Percentiles rank a stretch among this genome's conserved stretches.
phyloP scores from a whole-genome alignment of 2,329 filamentous ascomycete genomes.

The Colletotrichum nymphaeae region DNA sequence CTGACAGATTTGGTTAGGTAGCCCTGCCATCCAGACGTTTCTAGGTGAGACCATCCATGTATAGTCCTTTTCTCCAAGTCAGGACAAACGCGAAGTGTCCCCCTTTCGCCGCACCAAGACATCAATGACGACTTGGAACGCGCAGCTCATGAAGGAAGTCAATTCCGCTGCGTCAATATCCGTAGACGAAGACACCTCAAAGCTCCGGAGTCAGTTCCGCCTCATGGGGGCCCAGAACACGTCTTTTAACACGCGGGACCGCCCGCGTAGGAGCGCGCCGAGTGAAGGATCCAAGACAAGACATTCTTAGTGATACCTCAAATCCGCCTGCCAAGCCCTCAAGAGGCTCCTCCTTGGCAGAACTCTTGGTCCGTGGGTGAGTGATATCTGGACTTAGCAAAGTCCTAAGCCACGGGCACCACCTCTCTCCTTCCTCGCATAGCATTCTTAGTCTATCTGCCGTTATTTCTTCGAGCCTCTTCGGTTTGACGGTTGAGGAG shows the following conservation, averaged over 20 bases:
- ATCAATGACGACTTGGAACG: no score
- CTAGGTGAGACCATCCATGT: not conserved
- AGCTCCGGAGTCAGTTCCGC: not conserved
- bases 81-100: no score
- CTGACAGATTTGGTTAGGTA: not conserved
- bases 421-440: not conserved
- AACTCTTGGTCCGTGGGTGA: not conserved
- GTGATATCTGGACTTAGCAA: not conserved
- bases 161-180: not conserved
- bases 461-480: not conserved
- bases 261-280: not conserved
- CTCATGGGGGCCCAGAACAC: not conserved
- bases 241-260: not conserved
- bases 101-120: no score
- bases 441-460: slow-evolving; percentile 2
- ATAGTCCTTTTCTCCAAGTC: not conserved
- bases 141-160: not conserved
- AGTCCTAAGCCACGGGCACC: not conserved
- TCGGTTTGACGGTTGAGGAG: no score
- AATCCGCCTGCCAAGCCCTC: no score
- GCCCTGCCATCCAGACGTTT: not conserved
- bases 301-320: not conserved
- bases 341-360: not conserved
- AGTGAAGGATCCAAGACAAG: not conserved
- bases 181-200: not conserved